Conservation (phyloP, 768 basidiomycete species). For the Lanmaoa rubissima region DNA sequence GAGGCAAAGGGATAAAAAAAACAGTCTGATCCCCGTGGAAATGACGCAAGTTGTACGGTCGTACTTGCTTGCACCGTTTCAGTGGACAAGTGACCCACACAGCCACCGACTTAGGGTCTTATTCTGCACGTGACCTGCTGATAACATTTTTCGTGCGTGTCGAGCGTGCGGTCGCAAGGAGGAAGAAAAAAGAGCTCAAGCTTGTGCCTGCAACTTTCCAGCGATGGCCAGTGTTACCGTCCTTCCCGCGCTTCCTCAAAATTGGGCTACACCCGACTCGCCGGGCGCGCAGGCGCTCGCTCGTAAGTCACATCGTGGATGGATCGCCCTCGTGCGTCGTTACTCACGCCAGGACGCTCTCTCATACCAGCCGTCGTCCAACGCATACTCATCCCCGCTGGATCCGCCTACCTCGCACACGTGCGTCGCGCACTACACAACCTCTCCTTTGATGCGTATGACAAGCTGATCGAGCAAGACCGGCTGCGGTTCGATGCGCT, state of each 20-base stretch:
- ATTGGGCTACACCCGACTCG: slow-evolving; percentile 20
- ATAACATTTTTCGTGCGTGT: slow-evolving; percentile 4
- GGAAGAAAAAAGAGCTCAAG: background rate
- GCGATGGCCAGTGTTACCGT: slow-evolving; percentile 27
- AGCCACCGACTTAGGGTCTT: background rate
- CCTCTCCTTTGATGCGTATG: slow-evolving; percentile 81
- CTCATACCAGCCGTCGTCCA: slow-evolving; percentile 31
- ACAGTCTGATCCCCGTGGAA: slow-evolving; percentile 14
- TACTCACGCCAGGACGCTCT: slow-evolving; percentile 4
- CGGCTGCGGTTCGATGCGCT: slow-evolving; percentile 49
- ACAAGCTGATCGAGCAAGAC: slow-evolving; percentile 60
- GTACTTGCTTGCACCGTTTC: background rate
- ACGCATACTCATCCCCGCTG: slow-evolving; percentile 73
- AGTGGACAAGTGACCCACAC: too few species aligned
- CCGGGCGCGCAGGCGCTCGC: slow-evolving; percentile 21
- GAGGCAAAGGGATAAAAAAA: background rate
- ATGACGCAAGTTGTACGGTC: background rate
- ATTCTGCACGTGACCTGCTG: slow-evolving; percentile 15
- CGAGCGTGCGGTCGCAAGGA: background rate
- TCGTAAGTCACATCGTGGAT: slow-evolving; percentile 19
- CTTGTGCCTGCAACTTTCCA: background rate
- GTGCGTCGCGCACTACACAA: slow-evolving; percentile 73
- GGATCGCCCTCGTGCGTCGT: background rate
- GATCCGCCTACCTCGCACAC: slow-evolving; percentile 83
- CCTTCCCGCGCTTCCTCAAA: slow-evolving; percentile 26